These are phyloP conservation scores for Elongisporangium undulatum DNA, from an alignment of 352 stramenopile species.

Conservation along the genomic window DNA sequence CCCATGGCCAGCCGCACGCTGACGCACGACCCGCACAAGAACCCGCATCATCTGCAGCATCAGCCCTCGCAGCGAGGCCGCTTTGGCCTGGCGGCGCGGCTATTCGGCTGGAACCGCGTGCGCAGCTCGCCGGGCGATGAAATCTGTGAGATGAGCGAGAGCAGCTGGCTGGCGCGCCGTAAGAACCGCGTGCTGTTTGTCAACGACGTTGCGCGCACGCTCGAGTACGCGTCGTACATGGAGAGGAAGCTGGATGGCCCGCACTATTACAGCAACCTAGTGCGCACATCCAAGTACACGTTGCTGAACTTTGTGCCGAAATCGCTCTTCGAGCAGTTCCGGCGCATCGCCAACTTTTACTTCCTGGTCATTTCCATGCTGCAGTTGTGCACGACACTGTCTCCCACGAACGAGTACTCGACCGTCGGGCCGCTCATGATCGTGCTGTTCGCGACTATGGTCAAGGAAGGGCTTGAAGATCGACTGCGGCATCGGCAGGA, in stretches of 20 bases:
- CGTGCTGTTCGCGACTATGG: slow-evolving; percentile 77
- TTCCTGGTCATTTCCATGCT: slow-evolving; percentile 95
- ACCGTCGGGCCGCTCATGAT: slow-evolving; percentile 77
- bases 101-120: slow-evolving; percentile 28
- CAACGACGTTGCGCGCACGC: slow-evolving; percentile 60
- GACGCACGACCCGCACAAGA: neutral
- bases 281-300: slow-evolving; percentile 94
- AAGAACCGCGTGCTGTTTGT: slow-evolving; percentile 72
- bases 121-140: slow-evolving; percentile 18
- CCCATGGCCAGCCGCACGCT: slow-evolving; percentile 1
- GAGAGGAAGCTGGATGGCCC: slow-evolving; percentile 31
- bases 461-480: slow-evolving; percentile 85
- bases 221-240: slow-evolving; percentile 53
- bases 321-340: slow-evolving; percentile 95
- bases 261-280: slow-evolving; percentile 46
- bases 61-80: neutral
- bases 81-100: slow-evolving; percentile 1
- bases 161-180: slow-evolving; percentile 7
- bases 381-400: slow-evolving; percentile 89
- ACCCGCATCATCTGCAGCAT: slow-evolving; percentile 1
- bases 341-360: slow-evolving; percentile 95
- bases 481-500: slow-evolving; percentile 69
- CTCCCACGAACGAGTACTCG: slow-evolving; percentile 86
- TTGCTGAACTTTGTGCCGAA: slow-evolving; percentile 93
- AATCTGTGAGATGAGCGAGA: slow-evolving; percentile 5